phyloP scores from a whole-genome alignment of 2,329 filamentous ascomycete species.

The Aspergillus vadensis region DNA sequence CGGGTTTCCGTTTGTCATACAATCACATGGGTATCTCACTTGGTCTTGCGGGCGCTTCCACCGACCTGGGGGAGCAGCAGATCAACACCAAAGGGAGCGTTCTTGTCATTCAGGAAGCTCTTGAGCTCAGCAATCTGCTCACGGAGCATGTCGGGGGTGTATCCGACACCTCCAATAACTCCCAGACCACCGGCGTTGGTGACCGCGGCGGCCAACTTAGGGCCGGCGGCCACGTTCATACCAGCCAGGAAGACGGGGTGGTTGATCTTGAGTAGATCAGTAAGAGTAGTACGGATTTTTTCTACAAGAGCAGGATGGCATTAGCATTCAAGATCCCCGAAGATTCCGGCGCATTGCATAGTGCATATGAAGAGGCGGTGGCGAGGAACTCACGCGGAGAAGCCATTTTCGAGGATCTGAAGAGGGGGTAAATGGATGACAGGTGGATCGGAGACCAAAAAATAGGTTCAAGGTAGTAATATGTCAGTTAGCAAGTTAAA shows the following conservation, averaged over 20 bases:
- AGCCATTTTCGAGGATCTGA: constrained; percentile 58
- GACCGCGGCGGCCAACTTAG: constrained; percentile 92
- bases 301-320: constrained; percentile 54
- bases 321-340: neutral
- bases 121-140: constrained; percentile 97
- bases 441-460: constrained; percentile 10
- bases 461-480: neutral
- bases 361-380: constrained; percentile 19
- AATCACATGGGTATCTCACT: constrained; percentile 53
- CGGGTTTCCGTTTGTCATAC: constrained; percentile 1
- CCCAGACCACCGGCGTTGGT: constrained; percentile 95
- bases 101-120: constrained; percentile 35
- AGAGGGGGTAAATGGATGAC: constrained; percentile 7
- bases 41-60: constrained; percentile 91
- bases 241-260: constrained; percentile 94
- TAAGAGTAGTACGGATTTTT: constrained; percentile 86
- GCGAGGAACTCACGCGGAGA: constrained; percentile 69
- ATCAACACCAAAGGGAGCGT: constrained; percentile 28
- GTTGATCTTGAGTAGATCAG: constrained; percentile 96
- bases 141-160: constrained; percentile 94
- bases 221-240: constrained; percentile 98
- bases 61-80: constrained; percentile 90
- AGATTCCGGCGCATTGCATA: constrained; percentile 17
- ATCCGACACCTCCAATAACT: constrained; percentile 88
- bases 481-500: neutral